Base-by-base conservation (phyloP, 2,329 filamentous ascomycete species). In the Botryotinia convoluta region DNA sequence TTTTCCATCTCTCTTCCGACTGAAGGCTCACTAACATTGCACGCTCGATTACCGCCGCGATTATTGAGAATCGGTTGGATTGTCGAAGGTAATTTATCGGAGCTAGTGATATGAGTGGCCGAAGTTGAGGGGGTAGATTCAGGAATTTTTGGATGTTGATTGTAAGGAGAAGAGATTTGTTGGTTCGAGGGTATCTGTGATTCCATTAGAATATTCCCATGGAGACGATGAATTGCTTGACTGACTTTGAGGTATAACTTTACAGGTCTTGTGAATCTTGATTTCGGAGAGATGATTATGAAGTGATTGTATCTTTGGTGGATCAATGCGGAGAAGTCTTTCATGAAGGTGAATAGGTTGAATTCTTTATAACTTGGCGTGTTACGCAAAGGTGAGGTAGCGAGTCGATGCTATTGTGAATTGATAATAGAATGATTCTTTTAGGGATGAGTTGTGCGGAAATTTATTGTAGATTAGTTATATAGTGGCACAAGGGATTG, bases 291-390 rank as follows among this genome's bases (percentile, higher is more conserved):
- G 22, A 42, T 14, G 14, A 16, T 10, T 62, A 26, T 20, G 22
- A 37, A 9, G 26, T 26, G 32, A 12, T 61, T 26, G 3, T 4
- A 26, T 20, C 18, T n/a, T n/a, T 7, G 1, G 6, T 16, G 35
- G 22, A n/a, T n/a, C n/a, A 18, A 26, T 42, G 26, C 0, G 12
- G 7, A 5, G 1, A n/a, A n/a, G 1, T 4, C 48, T 14, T n/a
- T 51, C 4, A 6, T 62, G 18, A n/a, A 9, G 16, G 37, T 62
- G 22, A 42, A 1, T 22, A 62, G 37, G 8, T 16, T 26, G 35
- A 26, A n/a, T 1, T 37, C 3, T 62, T 62, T 20, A 18, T n/a
- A 16, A 7, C 26, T 62, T n/a, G n/a, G 14, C 10, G 60, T 2
- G 20, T 39, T 42, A 8, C 26, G 42, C 7, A 14, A 14, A 16